Evolutionary conservation across 2,329 filamentous ascomycete species (phyloP), one percentile per base, ranked within the genome.

Genomic region (Fusarium falciforme): DNA sequence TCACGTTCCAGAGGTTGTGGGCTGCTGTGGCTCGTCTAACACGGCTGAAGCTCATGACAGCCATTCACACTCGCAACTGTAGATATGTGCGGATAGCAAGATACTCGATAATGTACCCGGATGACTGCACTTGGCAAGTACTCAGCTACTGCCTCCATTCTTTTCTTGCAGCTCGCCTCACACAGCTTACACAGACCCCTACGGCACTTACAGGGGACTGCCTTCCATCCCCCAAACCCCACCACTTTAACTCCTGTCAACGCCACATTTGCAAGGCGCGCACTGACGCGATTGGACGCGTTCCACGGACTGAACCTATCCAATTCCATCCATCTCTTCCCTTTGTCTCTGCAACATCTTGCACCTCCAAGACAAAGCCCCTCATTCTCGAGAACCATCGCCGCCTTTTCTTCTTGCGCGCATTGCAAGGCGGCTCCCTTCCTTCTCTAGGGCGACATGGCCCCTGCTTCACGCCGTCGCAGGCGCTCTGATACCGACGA

Each of bases 401-500:
- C 7, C 8, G 16, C 36, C 17, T 29, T 27, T 29, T 29, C 6
- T 20, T 40, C 9, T 22, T 54, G 12, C 38, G 22, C 33, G 31
- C 33, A 44, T 38, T 29, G 17, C 64, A 44, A 33, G 36, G 31
- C 9, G 16, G 22, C 33, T 20, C n/a, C 27, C 33, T 35, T 59
- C 40, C 20, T 11, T 17, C 20, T 20, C 33, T 40, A 42, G 54
- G 40, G 64, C 71, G 72, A 64, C 25, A 83, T 83, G 82, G 68
- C 76, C 49, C 76, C 76, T 25, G 61, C 76, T 22, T 79, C 79
- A 54, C 79, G 84, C 64, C 87, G 87, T 55, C 85, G 87, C 22
- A 82, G 85, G 67, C 85, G 87, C 62, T 80, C 83, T 25, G 80
- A 82, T 12, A 81, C 82, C 47, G 84, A 87, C 29, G 83, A 84